These are phyloP conservation scores for Wickerhamomyces ciferrii DNA, from an alignment of 805 yeast species.

Conservation along the genomic window DNA sequence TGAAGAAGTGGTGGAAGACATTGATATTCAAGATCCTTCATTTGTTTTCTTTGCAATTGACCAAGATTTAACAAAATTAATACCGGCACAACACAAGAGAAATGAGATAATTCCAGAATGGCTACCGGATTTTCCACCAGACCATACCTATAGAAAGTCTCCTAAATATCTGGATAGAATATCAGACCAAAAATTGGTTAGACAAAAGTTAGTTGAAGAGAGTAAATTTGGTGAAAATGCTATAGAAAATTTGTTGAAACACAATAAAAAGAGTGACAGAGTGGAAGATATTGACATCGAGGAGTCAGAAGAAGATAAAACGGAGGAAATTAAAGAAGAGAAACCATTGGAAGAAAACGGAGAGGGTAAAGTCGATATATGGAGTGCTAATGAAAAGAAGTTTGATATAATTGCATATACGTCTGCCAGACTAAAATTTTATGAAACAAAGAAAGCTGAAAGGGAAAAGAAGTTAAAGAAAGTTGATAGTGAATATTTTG, in stretches of 20 bases:
- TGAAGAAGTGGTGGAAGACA: conserved; percentile 17
- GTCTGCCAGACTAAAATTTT: conserved; percentile 33
- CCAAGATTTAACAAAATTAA: conserved; percentile 46
- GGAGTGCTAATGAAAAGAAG: conserved; percentile 14
- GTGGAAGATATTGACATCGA: conserved; percentile 7
- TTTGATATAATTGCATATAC: conserved; percentile 61
- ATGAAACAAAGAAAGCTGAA: conserved; percentile 26
- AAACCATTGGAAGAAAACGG: background rate
- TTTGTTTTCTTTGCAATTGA: conserved; percentile 49
- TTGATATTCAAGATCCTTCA: conserved; percentile 36
- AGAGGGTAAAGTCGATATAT: conserved; percentile 1
- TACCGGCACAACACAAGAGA: conserved; percentile 42
- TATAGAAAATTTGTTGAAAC: conserved; percentile 52
- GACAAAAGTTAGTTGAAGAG: conserved; percentile 73
- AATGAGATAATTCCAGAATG: conserved; percentile 58
- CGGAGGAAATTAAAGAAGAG: conserved; percentile 1
- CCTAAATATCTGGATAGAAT: conserved; percentile 59
- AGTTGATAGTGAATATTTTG: conserved; percentile 7
- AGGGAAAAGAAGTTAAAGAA: conserved; percentile 5
- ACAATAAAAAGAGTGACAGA: conserved; percentile 3
- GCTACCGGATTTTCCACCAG: conserved; percentile 90
- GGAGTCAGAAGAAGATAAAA: conserved; percentile 3
- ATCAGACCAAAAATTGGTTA: conserved; percentile 65
- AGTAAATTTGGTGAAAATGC: conserved; percentile 79
- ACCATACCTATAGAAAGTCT: conserved; percentile 81